phyloP scores from a whole-genome alignment of 805 yeast species.

The Cyberlindnera euphorbiae region DNA sequence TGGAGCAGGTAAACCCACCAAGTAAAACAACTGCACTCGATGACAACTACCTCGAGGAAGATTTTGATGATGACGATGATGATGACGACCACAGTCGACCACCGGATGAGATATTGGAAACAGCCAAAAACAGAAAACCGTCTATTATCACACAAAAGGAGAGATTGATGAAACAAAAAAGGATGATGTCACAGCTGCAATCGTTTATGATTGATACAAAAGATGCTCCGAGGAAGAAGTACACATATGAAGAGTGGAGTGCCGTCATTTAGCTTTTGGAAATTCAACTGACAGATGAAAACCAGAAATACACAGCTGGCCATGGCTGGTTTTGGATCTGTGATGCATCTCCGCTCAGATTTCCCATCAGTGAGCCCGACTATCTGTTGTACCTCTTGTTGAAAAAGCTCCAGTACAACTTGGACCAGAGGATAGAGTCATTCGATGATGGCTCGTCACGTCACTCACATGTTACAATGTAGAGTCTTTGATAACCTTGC shows the following conservation, averaged over 20 bases:
- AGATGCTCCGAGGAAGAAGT: constrained; percentile 29
- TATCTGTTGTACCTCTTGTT: constrained; percentile 43
- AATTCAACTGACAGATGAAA: constrained; percentile 24
- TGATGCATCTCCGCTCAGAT: constrained; percentile 60
- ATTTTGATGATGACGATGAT: constrained; percentile 7
- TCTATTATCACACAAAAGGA: no score
- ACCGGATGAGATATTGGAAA: constrained; percentile 13
- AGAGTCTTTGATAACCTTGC: no score
- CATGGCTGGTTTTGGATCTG: constrained; percentile 56
- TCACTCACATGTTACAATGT: no score
- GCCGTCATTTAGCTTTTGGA: constrained; percentile 31
- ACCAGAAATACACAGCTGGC: constrained; percentile 4
- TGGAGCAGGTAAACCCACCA: background rate
- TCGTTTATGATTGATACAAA: constrained; percentile 14
- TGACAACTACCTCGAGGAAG: no score
- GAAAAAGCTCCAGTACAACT: constrained; percentile 19
- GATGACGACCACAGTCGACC: constrained; percentile 11
- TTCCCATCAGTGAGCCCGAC: constrained; percentile 65
- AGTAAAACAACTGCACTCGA: constrained; percentile 1
- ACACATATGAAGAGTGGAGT: constrained; percentile 50
- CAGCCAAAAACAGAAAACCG: constrained; percentile 3
- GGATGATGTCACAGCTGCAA: constrained; percentile 21
- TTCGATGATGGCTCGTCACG: no score
- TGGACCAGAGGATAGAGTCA: constrained; percentile 5
- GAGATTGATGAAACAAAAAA: constrained; percentile 5